These are phyloP conservation scores for Geosmithia morbida DNA, from an alignment of 2,329 filamentous ascomycete genomes.

Conservation along the genomic window DNA sequence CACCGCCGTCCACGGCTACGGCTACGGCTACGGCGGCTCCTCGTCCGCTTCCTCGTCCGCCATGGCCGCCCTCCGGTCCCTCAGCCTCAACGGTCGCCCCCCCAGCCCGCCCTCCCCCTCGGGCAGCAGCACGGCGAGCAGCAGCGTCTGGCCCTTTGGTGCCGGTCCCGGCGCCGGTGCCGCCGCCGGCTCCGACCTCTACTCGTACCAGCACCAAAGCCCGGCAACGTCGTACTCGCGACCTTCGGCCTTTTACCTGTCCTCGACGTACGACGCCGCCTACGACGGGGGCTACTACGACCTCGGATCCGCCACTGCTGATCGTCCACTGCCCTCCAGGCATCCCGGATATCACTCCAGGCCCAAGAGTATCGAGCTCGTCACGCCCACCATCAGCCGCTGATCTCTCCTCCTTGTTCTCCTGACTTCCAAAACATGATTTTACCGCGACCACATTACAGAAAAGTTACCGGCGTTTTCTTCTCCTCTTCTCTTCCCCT, in stretches of 20 bases:
- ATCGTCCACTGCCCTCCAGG: conserved; percentile 42
- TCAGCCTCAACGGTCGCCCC: conserved; percentile 29
- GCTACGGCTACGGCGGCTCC: conserved; percentile 5
- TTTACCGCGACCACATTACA: too few relatives aligned
- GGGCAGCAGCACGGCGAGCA: conserved; percentile 17
- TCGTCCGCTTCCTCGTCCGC: conserved; percentile 30
- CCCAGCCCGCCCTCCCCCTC: conserved; percentile 41
- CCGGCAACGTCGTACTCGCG: conserved; percentile 36
- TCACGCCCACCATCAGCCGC: conserved; percentile 36
- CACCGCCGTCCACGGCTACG: too few relatives aligned
- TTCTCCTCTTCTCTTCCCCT: too few relatives aligned
- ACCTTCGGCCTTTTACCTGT: conserved; percentile 25
- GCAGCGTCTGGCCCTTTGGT: conserved; percentile 36
- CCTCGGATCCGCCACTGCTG: conserved; percentile 19
- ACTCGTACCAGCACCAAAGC: conserved; percentile 13
- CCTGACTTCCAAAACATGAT: too few relatives aligned
- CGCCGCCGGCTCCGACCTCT: conserved; percentile 17
- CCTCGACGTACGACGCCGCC: conserved; percentile 37
- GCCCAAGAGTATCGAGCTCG: conserved; percentile 48
- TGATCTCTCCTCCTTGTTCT: too few relatives aligned
- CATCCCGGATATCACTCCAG: conserved; percentile 38
- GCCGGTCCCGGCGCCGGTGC: too few relatives aligned
- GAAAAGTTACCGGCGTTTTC: too few relatives aligned
- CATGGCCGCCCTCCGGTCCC: conserved; percentile 39
- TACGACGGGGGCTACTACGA: conserved; percentile 22